Base-by-base conservation (phyloP, 2,329 filamentous ascomycete species). In the Fusarium sp. region DNA sequence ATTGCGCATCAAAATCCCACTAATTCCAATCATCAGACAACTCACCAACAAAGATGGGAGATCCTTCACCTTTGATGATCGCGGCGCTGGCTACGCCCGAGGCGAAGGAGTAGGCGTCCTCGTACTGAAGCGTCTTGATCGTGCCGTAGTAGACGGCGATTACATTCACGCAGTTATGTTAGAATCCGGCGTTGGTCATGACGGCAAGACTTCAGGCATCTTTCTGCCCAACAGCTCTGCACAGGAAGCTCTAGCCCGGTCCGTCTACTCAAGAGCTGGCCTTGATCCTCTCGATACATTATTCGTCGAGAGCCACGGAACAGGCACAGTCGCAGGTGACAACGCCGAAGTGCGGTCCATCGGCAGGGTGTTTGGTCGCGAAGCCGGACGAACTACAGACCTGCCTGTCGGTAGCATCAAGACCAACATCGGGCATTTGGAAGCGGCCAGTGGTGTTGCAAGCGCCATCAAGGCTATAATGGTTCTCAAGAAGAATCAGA, bases 41-140 rank as follows among this genome's bases (percentile, higher is more conserved):
- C 49, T 52, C 42, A 52, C 49, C 35, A 52, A 52, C 19, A 39
- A 52, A 32, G 49, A 52, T 3, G 42, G 42, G 6, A 47, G 49
- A 46, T 52, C 49, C 6, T 52, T 46, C 19, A 47, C 53, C 2
- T 57, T 57, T n/a, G 52, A 55, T 31, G 39, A 55, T 7, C 32
- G 52, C 32, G 52, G 45, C 47, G 46, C 61, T 4, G 61, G 61
- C 4, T 63, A 55, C 11, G 61, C 53, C 0, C 53, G 57, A 13
- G 61, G 57, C 9, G 61, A 63, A 31, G 61, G 61, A 4, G 44
- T 58, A 6, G 57, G 49, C 9, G 56, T 52, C 9, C 14, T 63
- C 1, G 39, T 63, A 37, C 71, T 67, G 10, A 65, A 65, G 25
- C 60, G 52, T 3, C 48, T 65, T 0, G 62, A 65, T 42, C 46